Conservation (phyloP, 345 rosid genomes). For the sweet orange (Citrus sinensis) region DNA sequence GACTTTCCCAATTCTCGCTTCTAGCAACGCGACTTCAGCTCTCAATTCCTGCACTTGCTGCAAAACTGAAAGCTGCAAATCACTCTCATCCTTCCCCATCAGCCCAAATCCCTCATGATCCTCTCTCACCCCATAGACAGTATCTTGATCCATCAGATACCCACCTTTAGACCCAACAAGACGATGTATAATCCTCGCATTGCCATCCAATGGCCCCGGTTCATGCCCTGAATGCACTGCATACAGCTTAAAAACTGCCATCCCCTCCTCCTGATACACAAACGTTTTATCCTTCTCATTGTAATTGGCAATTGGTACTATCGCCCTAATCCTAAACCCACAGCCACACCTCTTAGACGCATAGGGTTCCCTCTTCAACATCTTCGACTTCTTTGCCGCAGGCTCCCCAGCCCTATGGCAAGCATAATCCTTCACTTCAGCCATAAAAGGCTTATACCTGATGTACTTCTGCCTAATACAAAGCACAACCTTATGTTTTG, state of each 20-base stretch:
- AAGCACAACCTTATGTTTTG: conserved; percentile 93
- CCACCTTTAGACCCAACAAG: conserved; percentile 88
- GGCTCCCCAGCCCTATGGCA: conserved; percentile 99
- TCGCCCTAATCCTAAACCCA: conserved; percentile 94
- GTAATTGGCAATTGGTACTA: conserved; percentile 89
- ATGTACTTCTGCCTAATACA: conserved; percentile 98
- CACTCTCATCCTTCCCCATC: conserved; percentile 69
- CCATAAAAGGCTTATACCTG: conserved; percentile 97
- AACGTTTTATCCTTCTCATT: conserved; percentile 94
- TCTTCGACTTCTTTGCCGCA: conserved; percentile 72
- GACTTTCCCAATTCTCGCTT: conserved; percentile 66
- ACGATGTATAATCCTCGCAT: conserved; percentile 97
- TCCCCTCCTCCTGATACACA: conserved; percentile 93
- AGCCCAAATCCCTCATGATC: conserved; percentile 65
- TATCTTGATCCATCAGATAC: conserved; percentile 71
- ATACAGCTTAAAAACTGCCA: conserved; percentile 85
- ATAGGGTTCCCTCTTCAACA: conserved; percentile 96
- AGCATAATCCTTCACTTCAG: conserved; percentile 99
- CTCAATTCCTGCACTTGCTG: conserved; percentile 85
- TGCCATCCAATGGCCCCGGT: conserved; percentile 94
- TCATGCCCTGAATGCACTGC: conserved; percentile 99
- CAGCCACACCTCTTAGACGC: conserved; percentile 96
- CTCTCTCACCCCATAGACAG: conserved; percentile 79
- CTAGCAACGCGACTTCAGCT: conserved; percentile 63
- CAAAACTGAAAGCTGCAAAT: conserved; percentile 56